phyloP scores from a whole-genome alignment of 2,329 filamentous ascomycete species.

The Cytospora paraplurivora region DNA sequence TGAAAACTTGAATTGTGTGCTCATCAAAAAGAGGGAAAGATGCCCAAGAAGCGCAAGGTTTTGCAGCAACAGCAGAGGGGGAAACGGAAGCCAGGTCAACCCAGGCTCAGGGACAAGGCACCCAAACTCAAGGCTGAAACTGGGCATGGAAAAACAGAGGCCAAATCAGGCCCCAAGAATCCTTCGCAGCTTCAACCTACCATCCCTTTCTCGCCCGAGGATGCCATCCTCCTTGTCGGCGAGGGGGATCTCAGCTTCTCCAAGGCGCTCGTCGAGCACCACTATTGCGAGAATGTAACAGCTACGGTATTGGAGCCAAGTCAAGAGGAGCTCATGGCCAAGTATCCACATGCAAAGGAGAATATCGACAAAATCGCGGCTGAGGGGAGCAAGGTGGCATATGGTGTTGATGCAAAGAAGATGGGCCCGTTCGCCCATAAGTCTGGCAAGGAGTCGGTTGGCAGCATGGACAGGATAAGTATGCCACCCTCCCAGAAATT shows the following conservation, averaged over 20 bases:
- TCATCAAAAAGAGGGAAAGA: neutral
- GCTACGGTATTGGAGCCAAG: slow-evolving; percentile 69
- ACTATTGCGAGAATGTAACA: slow-evolving; percentile 66
- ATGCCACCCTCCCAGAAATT: neutral
- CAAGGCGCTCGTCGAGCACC: slow-evolving; percentile 64
- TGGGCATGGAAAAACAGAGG: slow-evolving; percentile 28
- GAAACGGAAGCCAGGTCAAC: slow-evolving; percentile 19
- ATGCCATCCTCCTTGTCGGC: slow-evolving; percentile 74
- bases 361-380: slow-evolving; percentile 58
- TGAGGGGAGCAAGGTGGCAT: slow-evolving; percentile 53
- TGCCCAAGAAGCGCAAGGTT: slow-evolving; percentile 48
- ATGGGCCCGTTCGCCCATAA: slow-evolving; percentile 54
- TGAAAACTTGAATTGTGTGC: neutral
- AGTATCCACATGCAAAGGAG: slow-evolving; percentile 71
- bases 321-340: slow-evolving; percentile 60
- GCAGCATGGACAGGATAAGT: slow-evolving; percentile 69
- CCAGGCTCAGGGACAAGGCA: slow-evolving; percentile 19
- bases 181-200: slow-evolving; percentile 44
- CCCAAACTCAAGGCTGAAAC: neutral
- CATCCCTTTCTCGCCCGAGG: slow-evolving; percentile 68
- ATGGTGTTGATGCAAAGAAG: slow-evolving; percentile 68
- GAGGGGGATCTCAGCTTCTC: slow-evolving; percentile 83
- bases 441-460: slow-evolving; percentile 37
- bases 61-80: slow-evolving; percentile 14
- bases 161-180: slow-evolving; percentile 29